A percentile compares a stretch with the other conserved stretches of the same genome.
Evolutionary conservation across 2,329 filamentous ascomycete genomes (phyloP).

Genomic region (Tolypocladium amazonense): DNA sequence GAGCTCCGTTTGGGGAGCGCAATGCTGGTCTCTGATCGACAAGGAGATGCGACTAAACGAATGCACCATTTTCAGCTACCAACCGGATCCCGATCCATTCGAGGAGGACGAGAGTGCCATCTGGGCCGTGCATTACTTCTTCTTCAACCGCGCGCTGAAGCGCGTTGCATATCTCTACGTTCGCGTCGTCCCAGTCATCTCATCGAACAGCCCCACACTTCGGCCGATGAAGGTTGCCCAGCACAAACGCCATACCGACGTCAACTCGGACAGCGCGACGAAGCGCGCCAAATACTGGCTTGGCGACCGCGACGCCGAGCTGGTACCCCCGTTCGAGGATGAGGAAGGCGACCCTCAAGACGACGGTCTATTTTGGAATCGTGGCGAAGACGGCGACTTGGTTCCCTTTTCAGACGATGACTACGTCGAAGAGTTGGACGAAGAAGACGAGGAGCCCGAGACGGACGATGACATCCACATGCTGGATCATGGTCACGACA

Average conservation of each 20-base stretch:
- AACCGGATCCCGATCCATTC: conserved; percentile 81
- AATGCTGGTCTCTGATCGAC: conserved; percentile 87
- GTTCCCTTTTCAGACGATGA: conserved; percentile 43
- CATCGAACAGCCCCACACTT: conserved; percentile 45
- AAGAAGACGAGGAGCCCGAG: conserved; percentile 25
- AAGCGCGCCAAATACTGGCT: conserved; percentile 89
- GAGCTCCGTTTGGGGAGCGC: conserved; percentile 67
- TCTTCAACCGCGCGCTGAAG: conserved; percentile 89
- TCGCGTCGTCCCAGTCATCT: conserved; percentile 73
- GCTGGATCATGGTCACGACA: conserved; percentile 31
- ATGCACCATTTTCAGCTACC: conserved; percentile 83
- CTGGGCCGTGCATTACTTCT: conserved; percentile 94
- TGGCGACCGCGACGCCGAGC: conserved; percentile 50
- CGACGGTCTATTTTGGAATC: conserved; percentile 45
- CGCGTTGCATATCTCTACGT: conserved; percentile 91
- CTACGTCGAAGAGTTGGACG: conserved; percentile 29
- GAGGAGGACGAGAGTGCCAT: conserved; percentile 87
- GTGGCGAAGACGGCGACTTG: conserved; percentile 46
- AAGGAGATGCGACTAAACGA: conserved; percentile 89
- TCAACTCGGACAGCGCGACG: conserved; percentile 24
- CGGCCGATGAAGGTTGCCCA: conserved; percentile 20
- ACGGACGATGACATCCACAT: conserved; percentile 32
- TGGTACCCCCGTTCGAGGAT: conserved; percentile 31
- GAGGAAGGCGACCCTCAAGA: conserved; percentile 39
- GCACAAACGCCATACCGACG: conserved; percentile 13